phyloP scores from a whole-genome alignment of 768 basidiomycete species.

The Hebeloma cylindrosporum region DNA sequence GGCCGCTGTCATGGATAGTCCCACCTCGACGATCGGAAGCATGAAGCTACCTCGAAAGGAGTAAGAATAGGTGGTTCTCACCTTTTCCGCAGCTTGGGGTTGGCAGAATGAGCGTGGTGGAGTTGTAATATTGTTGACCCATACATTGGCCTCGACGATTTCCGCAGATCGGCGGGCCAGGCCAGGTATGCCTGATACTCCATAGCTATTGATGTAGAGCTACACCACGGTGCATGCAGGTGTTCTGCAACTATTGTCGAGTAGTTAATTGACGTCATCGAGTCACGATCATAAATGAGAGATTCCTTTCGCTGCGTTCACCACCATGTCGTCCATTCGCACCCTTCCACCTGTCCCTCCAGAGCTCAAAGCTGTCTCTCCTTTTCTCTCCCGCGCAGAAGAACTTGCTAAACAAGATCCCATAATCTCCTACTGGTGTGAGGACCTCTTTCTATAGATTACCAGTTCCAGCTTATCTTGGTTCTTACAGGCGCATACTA shows the following conservation, averaged over 20 bases:
- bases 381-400: conserved; percentile 87
- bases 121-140: not conserved
- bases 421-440: conserved; percentile 95
- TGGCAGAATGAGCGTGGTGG: too few relatives aligned
- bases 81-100: too few relatives aligned
- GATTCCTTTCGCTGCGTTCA: conserved; percentile 10
- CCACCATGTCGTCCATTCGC: conserved; percentile 35
- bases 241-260: conserved; percentile 1
- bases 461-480: conserved; percentile 9
- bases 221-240: not conserved
- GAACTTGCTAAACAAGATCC: conserved; percentile 84
- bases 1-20: conserved; percentile 38
- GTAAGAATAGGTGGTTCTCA: conserved; percentile 3
- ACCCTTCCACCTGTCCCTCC: conserved; percentile 59
- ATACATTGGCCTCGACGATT: too few relatives aligned
- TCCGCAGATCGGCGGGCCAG: too few relatives aligned
- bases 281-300: conserved; percentile 30
- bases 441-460: conserved; percentile 27
- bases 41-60: conserved; percentile 25
- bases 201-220: conserved; percentile 1
- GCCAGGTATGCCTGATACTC: conserved; percentile 4
- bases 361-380: conserved; percentile 66
- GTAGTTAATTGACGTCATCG: conserved; percentile 24
- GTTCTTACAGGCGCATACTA: conserved; percentile 74
- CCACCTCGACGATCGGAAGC: conserved; percentile 30